Evolutionary conservation across 768 basidiomycete genomes (phyloP), one percentile per base, ranked within the genome.

Genomic region (Tricholoma matsutake): DNA sequence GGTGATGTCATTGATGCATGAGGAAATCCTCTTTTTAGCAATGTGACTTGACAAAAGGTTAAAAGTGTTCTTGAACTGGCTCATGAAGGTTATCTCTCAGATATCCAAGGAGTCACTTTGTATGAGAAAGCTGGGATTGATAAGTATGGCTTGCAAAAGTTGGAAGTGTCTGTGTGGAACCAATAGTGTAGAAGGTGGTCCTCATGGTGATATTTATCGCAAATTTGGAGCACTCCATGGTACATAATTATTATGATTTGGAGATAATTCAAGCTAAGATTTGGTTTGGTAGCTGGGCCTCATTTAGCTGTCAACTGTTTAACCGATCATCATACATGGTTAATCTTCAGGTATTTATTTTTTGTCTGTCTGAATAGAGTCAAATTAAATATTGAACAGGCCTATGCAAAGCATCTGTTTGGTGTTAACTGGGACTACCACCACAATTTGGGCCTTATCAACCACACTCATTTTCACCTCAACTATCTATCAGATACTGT

Each of bases 281-380:
- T 41, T 14, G 39, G 13, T 14, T 47, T 18, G 9, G 28, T 47
- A 60, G 69, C 69, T 2, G 68, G 64, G 0, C 67, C 68, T 31
- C 62, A 64, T 29, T 52, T 69, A 0, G 63, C 69, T 8, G 61
- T 64, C 4, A 71, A 71, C 32, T 71, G 62, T 31, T 29, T 71
- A 8, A 65, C 65, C 3, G 67, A 71, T 34, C 70, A 71, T 54
- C 63, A 63, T 1, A 68, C 62, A 4, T 64, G 61, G 55, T 71
- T 43, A 71, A 71, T 60, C 25, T 60, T 2, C 59, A 60, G 39
- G 59, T 59, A 52, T 35, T 53, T 0, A n/a, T 52, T 18, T 39
- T 8, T 47, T 45, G 13, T 53, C 22, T 18, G 16, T 25, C 10
- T n/a, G 6, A 4, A 51, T 52, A 32, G 14, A 13, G 14, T 28